Base-by-base conservation (phyloP, 176 grass and related monocot species). In the Alopecurus myosuroides region DNA sequence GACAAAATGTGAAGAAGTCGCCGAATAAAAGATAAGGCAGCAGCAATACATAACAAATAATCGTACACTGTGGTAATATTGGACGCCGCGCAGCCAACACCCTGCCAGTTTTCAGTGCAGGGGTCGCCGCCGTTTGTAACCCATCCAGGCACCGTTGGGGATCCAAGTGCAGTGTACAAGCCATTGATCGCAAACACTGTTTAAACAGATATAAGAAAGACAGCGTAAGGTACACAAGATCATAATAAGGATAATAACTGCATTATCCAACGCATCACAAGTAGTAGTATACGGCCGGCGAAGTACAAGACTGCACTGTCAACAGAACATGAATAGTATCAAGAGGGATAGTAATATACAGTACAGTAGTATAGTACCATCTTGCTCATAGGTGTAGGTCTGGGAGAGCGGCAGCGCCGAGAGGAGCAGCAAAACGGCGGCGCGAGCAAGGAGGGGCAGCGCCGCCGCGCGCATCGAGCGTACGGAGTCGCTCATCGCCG, bases 11-110 rank as follows among this genome's bases (percentile, higher is more conserved):
- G 73, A 75, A 22, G 7, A 67, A 60, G 23, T 41, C 50, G 19
- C 29, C 12, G 15, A 67, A n/a, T 52, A 51, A 72, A 26, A 58
- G 41, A 30, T 41, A 45, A 4, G 82, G 73, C n/a, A n/a, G 56
- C 29, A 77, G 77, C 83, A 92, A 62, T 10, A 84, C n/a, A 76
- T 82, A 70, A 50, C 30, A 20, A 11, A 8, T 39, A 46, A 66
- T 78, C 84, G 45, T 99, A 99, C 97, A 99, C 94, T 81, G 89
- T 77, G 88, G 97, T 99, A 56, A 99, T 97, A 85, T 94, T 99
- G 23, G 97, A 91, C 58, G 11, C 76, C 12, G 89, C 89, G 13
- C 97, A 99, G 72, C 41, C 72, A 70, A 99, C 90, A 29, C 97
- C 97, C 80, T 97, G 97, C 97, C 97, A 99, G 66, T 9, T 52